These are phyloP conservation scores for Bondarzewia mesenterica DNA, from an alignment of 1,284 basidiomycete genomes.

Conservation along the genomic window DNA sequence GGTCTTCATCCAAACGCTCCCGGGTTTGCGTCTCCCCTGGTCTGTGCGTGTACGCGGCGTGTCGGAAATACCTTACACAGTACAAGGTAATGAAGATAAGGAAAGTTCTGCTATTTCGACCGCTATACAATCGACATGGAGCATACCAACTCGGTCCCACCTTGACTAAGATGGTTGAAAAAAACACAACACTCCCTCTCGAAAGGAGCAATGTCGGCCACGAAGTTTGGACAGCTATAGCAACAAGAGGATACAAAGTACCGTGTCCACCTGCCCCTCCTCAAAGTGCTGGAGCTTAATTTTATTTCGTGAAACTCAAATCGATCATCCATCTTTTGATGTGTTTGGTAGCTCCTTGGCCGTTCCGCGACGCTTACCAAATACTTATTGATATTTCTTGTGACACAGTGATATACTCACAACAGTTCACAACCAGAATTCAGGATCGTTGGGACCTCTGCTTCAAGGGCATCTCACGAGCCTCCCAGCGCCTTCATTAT, in stretches of 20 bases:
- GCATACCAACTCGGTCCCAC: not conserved
- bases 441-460: not conserved
- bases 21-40: constrained; percentile 48
- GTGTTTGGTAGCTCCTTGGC: constrained; percentile 4
- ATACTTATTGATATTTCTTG: constrained; percentile 2
- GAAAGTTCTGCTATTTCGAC: constrained; percentile 26
- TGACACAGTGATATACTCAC: constrained; percentile 12
- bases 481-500: not conserved
- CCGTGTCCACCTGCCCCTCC: constrained; percentile 7
- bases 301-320: constrained; percentile 14
- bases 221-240: not conserved
- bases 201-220: not conserved
- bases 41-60: constrained; percentile 53
- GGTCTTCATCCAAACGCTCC: constrained; percentile 53
- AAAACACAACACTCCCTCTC: not conserved
- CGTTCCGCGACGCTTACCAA: constrained; percentile 7
- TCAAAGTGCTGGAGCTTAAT: constrained; percentile 4
- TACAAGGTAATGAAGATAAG: constrained; percentile 43
- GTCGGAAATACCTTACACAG: constrained; percentile 47
- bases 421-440: no score
- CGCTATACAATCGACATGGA: constrained; percentile 11
- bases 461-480: not conserved
- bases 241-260: constrained; percentile 1
- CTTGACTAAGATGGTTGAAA: not conserved
- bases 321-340: constrained; percentile 12